A percentile compares a stretch with the other conserved stretches of the same genome.
These are phyloP conservation scores for Endothia cerciana DNA, from an alignment of 2,329 filamentous ascomycete genomes.

Conservation along the genomic window DNA sequence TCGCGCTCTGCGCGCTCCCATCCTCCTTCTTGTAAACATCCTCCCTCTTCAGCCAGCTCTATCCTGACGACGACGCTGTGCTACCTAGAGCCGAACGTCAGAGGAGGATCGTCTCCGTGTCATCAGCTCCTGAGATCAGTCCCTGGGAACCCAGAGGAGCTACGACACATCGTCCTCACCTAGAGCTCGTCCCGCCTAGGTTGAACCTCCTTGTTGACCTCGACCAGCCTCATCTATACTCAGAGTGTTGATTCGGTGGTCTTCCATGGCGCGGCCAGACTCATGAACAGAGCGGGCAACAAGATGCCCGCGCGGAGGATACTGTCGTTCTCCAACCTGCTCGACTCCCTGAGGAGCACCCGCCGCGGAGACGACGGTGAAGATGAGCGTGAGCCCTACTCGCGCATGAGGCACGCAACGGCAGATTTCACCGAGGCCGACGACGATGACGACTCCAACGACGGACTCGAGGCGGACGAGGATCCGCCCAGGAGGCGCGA, in stretches of 20 bases:
- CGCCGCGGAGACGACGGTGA: constrained; percentile 31
- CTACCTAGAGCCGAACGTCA: background rate
- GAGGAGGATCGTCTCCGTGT: background rate
- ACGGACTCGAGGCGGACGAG: constrained; percentile 40
- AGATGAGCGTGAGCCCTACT: constrained; percentile 37
- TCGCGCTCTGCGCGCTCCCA: constrained; percentile 20
- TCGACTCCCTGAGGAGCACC: constrained; percentile 39
- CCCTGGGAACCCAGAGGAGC: background rate
- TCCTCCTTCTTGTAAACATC: constrained; percentile 23
- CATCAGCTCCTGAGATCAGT: background rate
- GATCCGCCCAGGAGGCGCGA: constrained; percentile 35
- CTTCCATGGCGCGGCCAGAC: constrained; percentile 27
- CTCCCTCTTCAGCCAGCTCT: background rate
- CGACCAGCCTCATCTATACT: background rate
- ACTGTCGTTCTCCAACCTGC: constrained; percentile 37
- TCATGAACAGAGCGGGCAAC: constrained; percentile 33
- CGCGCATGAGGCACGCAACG: constrained; percentile 55
- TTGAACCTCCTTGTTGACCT: background rate
- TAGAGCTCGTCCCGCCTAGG: background rate
- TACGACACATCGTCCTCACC: background rate
- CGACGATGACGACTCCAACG: constrained; percentile 53
- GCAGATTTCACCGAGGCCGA: constrained; percentile 69
- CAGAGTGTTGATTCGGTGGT: background rate
- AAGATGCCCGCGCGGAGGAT: constrained; percentile 35
- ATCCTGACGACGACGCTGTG: constrained; percentile 11